Evolutionary conservation across 352 stramenopile genomes (phyloP).

Genomic region (Globisporangium camurandrum): DNA sequence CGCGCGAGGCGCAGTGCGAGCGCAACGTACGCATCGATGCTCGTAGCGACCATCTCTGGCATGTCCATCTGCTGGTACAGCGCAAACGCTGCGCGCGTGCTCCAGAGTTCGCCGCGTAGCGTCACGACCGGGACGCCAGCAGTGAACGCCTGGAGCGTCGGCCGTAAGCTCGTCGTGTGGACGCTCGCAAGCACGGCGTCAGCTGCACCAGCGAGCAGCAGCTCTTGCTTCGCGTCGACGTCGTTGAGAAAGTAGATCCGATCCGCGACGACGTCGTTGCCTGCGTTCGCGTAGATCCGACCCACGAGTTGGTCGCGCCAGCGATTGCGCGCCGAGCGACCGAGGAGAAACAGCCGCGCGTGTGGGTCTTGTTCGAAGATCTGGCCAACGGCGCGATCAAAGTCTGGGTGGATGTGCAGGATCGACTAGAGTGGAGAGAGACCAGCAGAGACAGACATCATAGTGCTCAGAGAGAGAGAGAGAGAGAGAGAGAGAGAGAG

Average conservation of each 20-base stretch:
- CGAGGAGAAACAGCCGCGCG: conserved; percentile 56
- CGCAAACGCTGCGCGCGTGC: conserved; percentile 47
- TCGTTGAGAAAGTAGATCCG: conserved; percentile 59
- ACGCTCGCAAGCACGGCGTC: conserved; percentile 58
- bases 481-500: background rate
- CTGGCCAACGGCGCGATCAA: conserved; percentile 37
- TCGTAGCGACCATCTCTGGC: conserved; percentile 34
- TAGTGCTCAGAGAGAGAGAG: background rate
- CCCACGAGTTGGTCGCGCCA: conserved; percentile 43
- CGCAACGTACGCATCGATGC: conserved; percentile 38
- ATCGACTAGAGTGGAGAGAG: conserved; percentile 65
- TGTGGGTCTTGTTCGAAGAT: conserved; percentile 39
- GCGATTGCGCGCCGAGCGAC: conserved; percentile 34
- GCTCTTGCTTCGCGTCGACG: conserved; percentile 44
- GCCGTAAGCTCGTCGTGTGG: conserved; percentile 36
- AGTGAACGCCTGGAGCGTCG: conserved; percentile 50
- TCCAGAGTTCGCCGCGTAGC: conserved; percentile 47
- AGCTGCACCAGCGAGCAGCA: conserved; percentile 36
- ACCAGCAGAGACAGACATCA: background rate
- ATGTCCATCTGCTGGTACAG: conserved; percentile 69
- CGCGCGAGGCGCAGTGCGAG: conserved; percentile 46
- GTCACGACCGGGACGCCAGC: conserved; percentile 60
- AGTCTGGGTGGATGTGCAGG: conserved; percentile 68
- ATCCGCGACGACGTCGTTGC: conserved; percentile 7
- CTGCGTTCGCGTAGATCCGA: conserved; percentile 29